Evolutionary conservation across 2,329 filamentous ascomycete genomes (phyloP), one percentile per base, ranked within the genome.

Genomic region (Colletotrichum horii): DNA sequence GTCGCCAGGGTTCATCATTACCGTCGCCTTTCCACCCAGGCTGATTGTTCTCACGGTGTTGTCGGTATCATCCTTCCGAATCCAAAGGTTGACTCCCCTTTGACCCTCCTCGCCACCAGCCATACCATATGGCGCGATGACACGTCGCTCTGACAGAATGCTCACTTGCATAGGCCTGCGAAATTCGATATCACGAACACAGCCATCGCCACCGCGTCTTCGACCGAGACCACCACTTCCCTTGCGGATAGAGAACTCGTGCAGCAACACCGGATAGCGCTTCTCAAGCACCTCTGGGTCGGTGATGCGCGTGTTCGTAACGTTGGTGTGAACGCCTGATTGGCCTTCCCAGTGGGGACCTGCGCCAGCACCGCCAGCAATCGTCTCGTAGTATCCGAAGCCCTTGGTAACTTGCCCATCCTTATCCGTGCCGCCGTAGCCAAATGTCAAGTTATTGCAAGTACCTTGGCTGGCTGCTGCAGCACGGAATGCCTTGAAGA

Each of bases 401-500:
- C 83, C 85, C 62, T 83, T 83, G 68, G 94, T 94, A 80, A 61
- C 26, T 32, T 34, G 28, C 14, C 58, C 58, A 34, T 61, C n/a
- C 28, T 34, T 61, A 14, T 61, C 1, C 19, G 58, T 61, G n/a
- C 58, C 58, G 26, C 58, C 58, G 12, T 61, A 61, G 9, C 28
- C 58, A 61, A 96, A 96, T 0, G 94, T 96, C 16, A 96, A 88
- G 81, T 96, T 96, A 83, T 38, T 30, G 9, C 67, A 34, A 15
- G 58, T 12, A 8, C 67, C 8, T 73, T 83, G 75, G 75, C 34
- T 48, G 2, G 94, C 95, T 7, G 94, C 94, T 79, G 93, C 95
- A 11, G 94, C 94, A 72, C 90, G 88, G 87, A 97, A 96, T 2
- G 94, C 94, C 79, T 93, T 93, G 76, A 97, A 89, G 8, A 97